Percentiles rank a stretch among this genome's conserved stretches.
Conservation (phyloP, 2,329 filamentous ascomycete genomes). For the Coniochaeta prunicola region DNA sequence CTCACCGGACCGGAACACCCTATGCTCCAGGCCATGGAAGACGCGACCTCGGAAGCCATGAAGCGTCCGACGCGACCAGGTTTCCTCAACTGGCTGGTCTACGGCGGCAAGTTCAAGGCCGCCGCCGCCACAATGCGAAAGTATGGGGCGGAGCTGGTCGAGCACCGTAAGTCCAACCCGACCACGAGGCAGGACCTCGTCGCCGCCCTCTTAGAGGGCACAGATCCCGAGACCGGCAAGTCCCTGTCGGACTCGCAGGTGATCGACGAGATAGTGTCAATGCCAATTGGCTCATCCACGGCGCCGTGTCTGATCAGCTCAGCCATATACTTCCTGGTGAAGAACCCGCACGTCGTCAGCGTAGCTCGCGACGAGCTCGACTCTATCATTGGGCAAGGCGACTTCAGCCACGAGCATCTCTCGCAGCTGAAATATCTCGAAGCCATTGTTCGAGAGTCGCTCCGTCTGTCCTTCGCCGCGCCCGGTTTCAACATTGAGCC, state of each 20-base stretch:
- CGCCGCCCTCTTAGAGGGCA: constrained; percentile 48
- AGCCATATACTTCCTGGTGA: constrained; percentile 42
- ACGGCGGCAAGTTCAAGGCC: constrained; percentile 44
- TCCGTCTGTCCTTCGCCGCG: constrained; percentile 46
- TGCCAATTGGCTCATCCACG: constrained; percentile 52
- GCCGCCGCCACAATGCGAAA: constrained; percentile 46
- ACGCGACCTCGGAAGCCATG: constrained; percentile 47
- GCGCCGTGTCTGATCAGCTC: constrained; percentile 37
- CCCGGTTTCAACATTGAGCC: constrained; percentile 49
- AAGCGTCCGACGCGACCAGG: constrained; percentile 44
- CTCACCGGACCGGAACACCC: constrained; percentile 38
- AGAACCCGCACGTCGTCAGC: constrained; percentile 39
- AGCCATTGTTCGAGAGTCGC: constrained; percentile 44
- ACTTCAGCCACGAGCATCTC: constrained; percentile 40
- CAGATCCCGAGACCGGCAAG: constrained; percentile 55
- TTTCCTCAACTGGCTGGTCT: constrained; percentile 44
- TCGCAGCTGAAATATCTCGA: constrained; percentile 45
- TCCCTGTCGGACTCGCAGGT: constrained; percentile 51
- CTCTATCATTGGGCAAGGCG: constrained; percentile 35
- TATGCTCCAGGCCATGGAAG: constrained; percentile 46
- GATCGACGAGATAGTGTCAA: constrained; percentile 61
- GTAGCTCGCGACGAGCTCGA: constrained; percentile 48
- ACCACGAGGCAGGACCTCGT: constrained; percentile 53
- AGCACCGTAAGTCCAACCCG: constrained; percentile 45
- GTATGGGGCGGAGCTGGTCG: constrained; percentile 49